Base-by-base conservation (phyloP, 352 stramenopile genomes). In the Lagenidium giganteum region DNA sequence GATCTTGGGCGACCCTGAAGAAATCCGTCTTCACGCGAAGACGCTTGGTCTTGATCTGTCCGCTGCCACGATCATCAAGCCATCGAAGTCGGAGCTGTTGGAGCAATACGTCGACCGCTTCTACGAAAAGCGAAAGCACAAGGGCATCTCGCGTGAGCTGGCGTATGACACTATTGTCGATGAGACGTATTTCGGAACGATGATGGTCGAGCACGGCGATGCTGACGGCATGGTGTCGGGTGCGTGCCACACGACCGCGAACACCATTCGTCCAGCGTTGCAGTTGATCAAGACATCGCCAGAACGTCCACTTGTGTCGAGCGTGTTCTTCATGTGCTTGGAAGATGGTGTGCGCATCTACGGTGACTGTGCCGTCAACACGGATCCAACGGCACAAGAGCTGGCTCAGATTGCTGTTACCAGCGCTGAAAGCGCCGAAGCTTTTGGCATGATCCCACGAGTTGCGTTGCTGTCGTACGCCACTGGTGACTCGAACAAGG, bases 291-390 rank as follows among this genome's bases (percentile, higher is more conserved):
- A 95, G 73, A 92, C 77, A 22, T 43, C 57, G 3, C 68, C 64
- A 1, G 74, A 75, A 33, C 67, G 72, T 17, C 75, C 72, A 4
- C 65, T 92, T 20, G 78, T 93, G 8, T 93, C 79, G 29, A 92
- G 77, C 28, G 53, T 91, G 36, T 93, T 95, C 47, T 95, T 95
- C 70, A 95, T 95, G 83, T 83, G 72, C 24, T 65, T 95, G 8
- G 66, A 85, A 21, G 64, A 87, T 50, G 75, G 79, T 16, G 83
- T 95, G 13, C 64, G 81, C 2, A 73, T 92, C 40, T 95, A 88
- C 52, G 83, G 78, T 27, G 83, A 95, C 51, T 95, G 83, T 43
- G 83, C 83, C 3, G 75, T 95, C 42, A 95, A 95, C 66, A 81
- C 77, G 23, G 67, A 87, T 53, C 83, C 83, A 7, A 86, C 54